Conservation (phyloP, 1,284 basidiomycete genomes). For the Tranzscheliella williamsii region DNA sequence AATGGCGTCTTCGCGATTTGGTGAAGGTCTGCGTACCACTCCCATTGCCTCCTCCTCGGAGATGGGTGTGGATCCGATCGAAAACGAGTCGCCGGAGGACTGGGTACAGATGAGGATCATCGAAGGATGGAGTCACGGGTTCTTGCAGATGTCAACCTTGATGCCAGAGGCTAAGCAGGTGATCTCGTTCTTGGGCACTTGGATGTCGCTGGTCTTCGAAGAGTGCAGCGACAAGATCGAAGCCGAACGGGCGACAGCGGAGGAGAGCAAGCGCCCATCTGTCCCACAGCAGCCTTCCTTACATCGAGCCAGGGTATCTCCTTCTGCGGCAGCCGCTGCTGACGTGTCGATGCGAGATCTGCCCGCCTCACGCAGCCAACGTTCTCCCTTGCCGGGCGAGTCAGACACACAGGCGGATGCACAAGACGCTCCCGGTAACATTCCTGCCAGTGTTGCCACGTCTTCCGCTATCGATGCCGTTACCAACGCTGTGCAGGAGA, state of each 20-base stretch:
- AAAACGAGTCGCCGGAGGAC: slow-evolving; percentile 80
- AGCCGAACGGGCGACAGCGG: no score
- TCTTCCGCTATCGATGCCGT: slow-evolving; percentile 1
- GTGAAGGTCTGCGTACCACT: slow-evolving; percentile 65
- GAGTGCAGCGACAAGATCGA: slow-evolving; percentile 29
- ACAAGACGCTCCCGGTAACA: no score
- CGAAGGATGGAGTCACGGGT: slow-evolving; percentile 59
- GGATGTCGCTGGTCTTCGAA: slow-evolving; percentile 82
- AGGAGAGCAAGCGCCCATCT: no score
- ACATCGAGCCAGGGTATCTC: no score
- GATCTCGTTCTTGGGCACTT: slow-evolving; percentile 85
- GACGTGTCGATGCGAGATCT: no score
- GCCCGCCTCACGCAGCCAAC: no score
- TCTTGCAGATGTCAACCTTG: slow-evolving; percentile 79
- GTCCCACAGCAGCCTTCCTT: no score
- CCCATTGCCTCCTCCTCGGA: slow-evolving; percentile 49
- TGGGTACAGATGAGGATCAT: slow-evolving; percentile 82
- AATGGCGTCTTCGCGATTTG: slow-evolving; percentile 59
- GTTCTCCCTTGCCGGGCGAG: no score
- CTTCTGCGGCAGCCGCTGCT: background rate
- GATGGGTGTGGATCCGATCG: slow-evolving; percentile 64
- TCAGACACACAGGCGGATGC: no score
- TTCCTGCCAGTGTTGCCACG: no score
- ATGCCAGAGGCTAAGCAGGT: slow-evolving; percentile 81
- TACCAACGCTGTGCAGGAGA: slow-evolving; percentile 3